Conservation (phyloP, 139 green algal genomes). For the Mychonastes homosphaera region DNA sequence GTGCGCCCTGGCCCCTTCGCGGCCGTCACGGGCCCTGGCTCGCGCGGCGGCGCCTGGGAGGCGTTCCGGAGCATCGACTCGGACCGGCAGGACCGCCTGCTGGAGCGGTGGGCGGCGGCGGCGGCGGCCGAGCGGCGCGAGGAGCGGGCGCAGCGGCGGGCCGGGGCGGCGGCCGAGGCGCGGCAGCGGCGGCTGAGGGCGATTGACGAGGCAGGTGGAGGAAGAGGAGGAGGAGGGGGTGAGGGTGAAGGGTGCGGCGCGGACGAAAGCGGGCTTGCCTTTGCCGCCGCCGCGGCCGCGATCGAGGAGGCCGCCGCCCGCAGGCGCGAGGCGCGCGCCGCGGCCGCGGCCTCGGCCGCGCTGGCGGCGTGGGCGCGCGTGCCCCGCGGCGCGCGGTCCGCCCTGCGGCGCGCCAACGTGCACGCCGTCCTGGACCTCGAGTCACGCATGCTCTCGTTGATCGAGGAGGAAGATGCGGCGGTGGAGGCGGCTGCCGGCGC, state of each 20-base stretch:
- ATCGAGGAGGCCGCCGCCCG: slow-evolving; percentile 19
- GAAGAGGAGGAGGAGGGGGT: slow-evolving; percentile 22
- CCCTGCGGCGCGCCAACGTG: slow-evolving; percentile 17
- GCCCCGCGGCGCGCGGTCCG: background rate
- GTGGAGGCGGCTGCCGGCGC: background rate
- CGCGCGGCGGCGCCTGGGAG: slow-evolving; percentile 11
- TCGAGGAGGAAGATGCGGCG: slow-evolving; percentile 8
- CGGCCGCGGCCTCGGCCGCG: slow-evolving; percentile 11
- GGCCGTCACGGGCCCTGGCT: background rate
- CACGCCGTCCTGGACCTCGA: slow-evolving; percentile 28
- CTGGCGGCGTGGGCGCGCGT: background rate
- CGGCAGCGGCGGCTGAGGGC: background rate
- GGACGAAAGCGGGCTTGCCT: background rate
- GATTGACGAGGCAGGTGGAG: background rate
- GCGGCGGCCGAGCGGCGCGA: too few species aligned
- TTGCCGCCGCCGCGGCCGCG: slow-evolving; percentile 8
- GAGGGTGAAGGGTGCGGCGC: background rate
- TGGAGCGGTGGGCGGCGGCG: slow-evolving; percentile 18
- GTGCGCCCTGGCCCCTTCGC: background rate
- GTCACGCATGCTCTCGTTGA: slow-evolving; percentile 18
- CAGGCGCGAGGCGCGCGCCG: slow-evolving; percentile 14
- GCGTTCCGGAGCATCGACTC: slow-evolving; percentile 28
- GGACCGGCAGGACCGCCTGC: slow-evolving; percentile 27
- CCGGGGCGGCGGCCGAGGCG: background rate
- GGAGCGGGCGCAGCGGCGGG: background rate